Percentiles rank a stretch among this genome's conserved stretches.
These are phyloP conservation scores for Luzula sylvatica DNA, from an alignment of 176 grass and related monocot species.

Conservation along the genomic window DNA sequence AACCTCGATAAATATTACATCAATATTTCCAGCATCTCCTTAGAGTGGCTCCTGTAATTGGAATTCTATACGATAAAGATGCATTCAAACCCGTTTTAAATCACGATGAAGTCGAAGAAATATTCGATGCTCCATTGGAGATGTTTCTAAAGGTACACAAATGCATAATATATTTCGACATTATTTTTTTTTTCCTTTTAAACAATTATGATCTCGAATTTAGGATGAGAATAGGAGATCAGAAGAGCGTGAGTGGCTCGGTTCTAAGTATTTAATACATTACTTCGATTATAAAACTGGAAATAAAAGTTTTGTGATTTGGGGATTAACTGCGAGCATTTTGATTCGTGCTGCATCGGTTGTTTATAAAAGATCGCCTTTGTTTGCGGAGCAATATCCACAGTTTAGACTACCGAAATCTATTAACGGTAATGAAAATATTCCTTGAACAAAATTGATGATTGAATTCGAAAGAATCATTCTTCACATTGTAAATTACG, in stretches of 20 bases:
- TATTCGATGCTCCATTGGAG: slow-evolving; percentile 81
- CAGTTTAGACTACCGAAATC: neutral
- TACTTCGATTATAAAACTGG: slow-evolving; percentile 53
- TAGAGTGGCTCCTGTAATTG: slow-evolving; percentile 64
- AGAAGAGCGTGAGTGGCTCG: slow-evolving; percentile 48
- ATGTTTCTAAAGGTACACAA: slow-evolving; percentile 96
- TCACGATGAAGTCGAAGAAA: slow-evolving; percentile 69
- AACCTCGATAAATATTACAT: too few relatives aligned
- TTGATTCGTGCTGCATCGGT: slow-evolving; percentile 66
- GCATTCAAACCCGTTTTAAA: slow-evolving; percentile 57
- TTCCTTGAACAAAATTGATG: neutral
- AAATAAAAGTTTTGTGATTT: slow-evolving; percentile 58
- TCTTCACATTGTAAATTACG: too few relatives aligned
- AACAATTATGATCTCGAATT: neutral
- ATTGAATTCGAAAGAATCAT: neutral
- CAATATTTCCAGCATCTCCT: slow-evolving; percentile 78
- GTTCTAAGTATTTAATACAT: slow-evolving; percentile 46
- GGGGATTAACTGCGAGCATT: slow-evolving; percentile 83
- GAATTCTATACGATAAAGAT: slow-evolving; percentile 48
- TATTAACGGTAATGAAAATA: neutral
- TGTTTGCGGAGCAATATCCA: slow-evolving; percentile 33
- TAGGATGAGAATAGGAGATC: slow-evolving; percentile 65
- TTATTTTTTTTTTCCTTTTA: neutral
- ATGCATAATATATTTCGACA: neutral
- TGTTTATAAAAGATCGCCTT: slow-evolving; percentile 50